Evolutionary conservation across 768 basidiomycete genomes (phyloP).

Genomic region (Macrolepiota fuliginosa): DNA sequence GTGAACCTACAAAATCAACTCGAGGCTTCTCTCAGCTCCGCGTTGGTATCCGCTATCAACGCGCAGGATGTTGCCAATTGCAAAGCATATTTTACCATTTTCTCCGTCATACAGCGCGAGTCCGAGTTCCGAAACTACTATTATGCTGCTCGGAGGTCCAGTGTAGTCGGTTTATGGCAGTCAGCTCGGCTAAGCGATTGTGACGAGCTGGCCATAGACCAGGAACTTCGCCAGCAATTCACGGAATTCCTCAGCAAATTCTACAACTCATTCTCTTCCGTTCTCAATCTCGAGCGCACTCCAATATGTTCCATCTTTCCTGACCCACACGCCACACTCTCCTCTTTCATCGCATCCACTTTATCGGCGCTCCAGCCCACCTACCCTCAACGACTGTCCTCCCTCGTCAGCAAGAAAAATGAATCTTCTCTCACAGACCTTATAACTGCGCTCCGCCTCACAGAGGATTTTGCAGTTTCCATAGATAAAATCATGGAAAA

Average conservation of each 20-base stretch:
- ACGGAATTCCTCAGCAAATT: conserved; percentile 72
- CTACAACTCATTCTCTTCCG: conserved; percentile 61
- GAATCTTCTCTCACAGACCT: conserved; percentile 64
- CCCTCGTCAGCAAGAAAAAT: conserved; percentile 65
- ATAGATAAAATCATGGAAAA: conserved; percentile 81
- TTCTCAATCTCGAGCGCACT: conserved; percentile 68
- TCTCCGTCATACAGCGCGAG: conserved; percentile 88
- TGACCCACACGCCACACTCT: conserved; percentile 72
- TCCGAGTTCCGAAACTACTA: conserved; percentile 94
- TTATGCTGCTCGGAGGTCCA: conserved; percentile 74
- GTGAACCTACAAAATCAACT: conserved; percentile 94
- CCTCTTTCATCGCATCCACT: conserved; percentile 79
- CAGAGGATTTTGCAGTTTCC: conserved; percentile 78
- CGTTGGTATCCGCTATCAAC: conserved; percentile 84
- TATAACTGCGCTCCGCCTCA: conserved; percentile 66
- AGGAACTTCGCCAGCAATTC: conserved; percentile 37
- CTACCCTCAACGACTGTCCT: conserved; percentile 73
- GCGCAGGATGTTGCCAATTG: conserved; percentile 72
- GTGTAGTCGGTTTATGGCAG: conserved; percentile 71
- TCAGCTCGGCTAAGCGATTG: conserved; percentile 52
- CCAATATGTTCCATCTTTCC: conserved; percentile 87
- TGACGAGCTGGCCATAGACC: conserved; percentile 16
- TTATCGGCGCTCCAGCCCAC: conserved; percentile 80
- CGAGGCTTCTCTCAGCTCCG: conserved; percentile 89
- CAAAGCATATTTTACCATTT: conserved; percentile 80